These are phyloP conservation scores for Candida pseudoglaebosa DNA, from an alignment of 805 yeast species.

Conservation along the genomic window DNA sequence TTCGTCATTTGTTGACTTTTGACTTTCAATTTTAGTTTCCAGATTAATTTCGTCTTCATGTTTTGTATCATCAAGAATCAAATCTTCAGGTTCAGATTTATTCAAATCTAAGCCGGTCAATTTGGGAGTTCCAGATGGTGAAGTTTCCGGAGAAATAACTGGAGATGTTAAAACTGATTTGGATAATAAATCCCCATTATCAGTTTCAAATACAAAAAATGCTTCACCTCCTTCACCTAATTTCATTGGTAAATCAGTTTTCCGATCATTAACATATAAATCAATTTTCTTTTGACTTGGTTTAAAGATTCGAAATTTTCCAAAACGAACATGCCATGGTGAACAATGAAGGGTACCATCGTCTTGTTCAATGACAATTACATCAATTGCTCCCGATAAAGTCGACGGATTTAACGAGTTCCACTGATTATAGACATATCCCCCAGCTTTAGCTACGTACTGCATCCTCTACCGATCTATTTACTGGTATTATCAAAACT, in stretches of 20 bases:
- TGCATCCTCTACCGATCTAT: slow-evolving; percentile 53
- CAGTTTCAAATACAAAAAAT: slow-evolving; percentile 89
- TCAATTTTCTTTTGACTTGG: slow-evolving; percentile 96
- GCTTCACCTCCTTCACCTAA: slow-evolving; percentile 98
- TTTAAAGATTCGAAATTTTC: slow-evolving; percentile 85
- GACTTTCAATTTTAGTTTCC: not conserved
- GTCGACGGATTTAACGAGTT: slow-evolving; percentile 96
- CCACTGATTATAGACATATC: slow-evolving; percentile 95
- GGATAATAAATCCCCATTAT: slow-evolving; percentile 58
- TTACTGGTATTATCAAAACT: too few species aligned
- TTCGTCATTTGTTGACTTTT: not conserved
- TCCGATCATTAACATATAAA: slow-evolving; percentile 76
- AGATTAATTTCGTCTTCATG: not conserved
- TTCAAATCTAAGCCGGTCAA: slow-evolving; percentile 12
- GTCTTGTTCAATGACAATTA: slow-evolving; percentile 88
- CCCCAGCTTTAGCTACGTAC: slow-evolving; percentile 94
- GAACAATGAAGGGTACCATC: slow-evolving; percentile 81
- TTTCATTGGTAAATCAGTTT: slow-evolving; percentile 89
- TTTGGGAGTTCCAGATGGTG: slow-evolving; percentile 44
- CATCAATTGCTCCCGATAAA: slow-evolving; percentile 93
- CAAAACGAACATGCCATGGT: slow-evolving; percentile 95
- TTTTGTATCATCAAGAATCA: slow-evolving; percentile 24
- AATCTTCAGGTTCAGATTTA: slow-evolving; percentile 28
- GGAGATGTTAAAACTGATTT: slow-evolving; percentile 81
- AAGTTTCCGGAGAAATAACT: slow-evolving; percentile 61